Conservation (phyloP, 768 basidiomycete genomes). For the Leccinum fibrillosum region DNA sequence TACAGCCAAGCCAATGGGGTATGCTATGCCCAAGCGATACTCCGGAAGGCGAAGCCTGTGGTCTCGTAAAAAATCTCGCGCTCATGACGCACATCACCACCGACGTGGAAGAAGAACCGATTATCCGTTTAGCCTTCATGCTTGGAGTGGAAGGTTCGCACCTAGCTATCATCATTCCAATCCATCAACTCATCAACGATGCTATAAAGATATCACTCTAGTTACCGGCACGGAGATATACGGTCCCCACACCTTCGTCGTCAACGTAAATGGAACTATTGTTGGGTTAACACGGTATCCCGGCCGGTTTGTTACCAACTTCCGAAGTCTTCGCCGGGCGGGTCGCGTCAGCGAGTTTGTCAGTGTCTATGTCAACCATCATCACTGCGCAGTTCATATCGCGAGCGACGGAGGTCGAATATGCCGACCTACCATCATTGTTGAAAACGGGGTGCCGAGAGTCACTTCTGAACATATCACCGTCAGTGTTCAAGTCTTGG, state of each 20-base stretch:
- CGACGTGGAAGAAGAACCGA: conserved; percentile 94
- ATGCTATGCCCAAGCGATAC: conserved; percentile 98
- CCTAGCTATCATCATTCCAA: conserved; percentile 6
- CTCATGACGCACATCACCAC: conserved; percentile 99
- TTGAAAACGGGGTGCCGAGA: conserved; percentile 73
- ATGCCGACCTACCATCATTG: conserved; percentile 96
- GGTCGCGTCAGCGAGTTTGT: conserved; percentile 95
- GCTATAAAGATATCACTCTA: conserved; percentile 72
- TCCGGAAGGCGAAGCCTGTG: conserved; percentile 99
- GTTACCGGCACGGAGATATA: conserved; percentile 96
- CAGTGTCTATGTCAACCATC: conserved; percentile 92
- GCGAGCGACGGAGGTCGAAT: conserved; percentile 97
- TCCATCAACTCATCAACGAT: conserved; percentile 11
- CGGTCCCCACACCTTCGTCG: conserved; percentile 86
- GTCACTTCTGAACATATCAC: conserved; percentile 78
- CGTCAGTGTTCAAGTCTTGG: conserved; percentile 38
- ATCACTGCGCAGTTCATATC: conserved; percentile 92
- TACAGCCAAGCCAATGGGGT: conserved; percentile 99
- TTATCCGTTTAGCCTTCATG: conserved; percentile 85
- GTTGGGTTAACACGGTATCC: conserved; percentile 90
- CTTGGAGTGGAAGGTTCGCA: conserved; percentile 91
- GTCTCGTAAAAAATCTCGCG: conserved; percentile 96
- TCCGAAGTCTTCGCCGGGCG: conserved; percentile 89
- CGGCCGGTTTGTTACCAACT: conserved; percentile 80
- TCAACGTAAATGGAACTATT: conserved; percentile 95